A percentile compares a stretch with the other conserved stretches of the same genome.
These are phyloP conservation scores for Macadamia tetraphylla DNA, from an alignment of 164 flowering plant species.

Conservation along the genomic window DNA sequence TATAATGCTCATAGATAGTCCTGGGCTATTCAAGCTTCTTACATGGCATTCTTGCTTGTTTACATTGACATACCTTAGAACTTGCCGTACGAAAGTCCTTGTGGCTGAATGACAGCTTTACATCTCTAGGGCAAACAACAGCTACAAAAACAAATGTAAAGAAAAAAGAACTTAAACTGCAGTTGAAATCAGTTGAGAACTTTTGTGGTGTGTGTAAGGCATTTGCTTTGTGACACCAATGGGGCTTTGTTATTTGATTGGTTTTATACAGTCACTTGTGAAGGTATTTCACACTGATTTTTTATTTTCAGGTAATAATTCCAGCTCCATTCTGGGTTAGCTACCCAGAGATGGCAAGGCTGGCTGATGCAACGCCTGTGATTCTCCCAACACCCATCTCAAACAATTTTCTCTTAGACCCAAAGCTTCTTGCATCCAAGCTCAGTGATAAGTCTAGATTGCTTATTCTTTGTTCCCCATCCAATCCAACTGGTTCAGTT, in stretches of 20 bases:
- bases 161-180: background rate
- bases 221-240: too few species aligned
- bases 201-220: too few species aligned
- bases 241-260: background rate
- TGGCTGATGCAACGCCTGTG: constrained; percentile 93
- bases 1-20: too few species aligned
- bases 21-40: too few species aligned
- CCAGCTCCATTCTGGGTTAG: constrained; percentile 97
- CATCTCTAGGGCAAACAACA: background rate
- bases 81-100: too few species aligned
- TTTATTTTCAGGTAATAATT: constrained; percentile 64
- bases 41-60: too few species aligned
- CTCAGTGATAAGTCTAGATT: constrained; percentile 83
- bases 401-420: constrained; percentile 75
- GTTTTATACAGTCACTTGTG: background rate
- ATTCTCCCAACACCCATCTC: constrained; percentile 68
- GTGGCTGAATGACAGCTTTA: too few species aligned
- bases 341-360: constrained; percentile 93
- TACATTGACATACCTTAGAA: too few species aligned
- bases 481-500: constrained; percentile 97
- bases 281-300: background rate
- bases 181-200: too few species aligned
- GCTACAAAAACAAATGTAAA: background rate
- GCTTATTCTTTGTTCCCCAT: constrained; percentile 87
- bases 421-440: constrained; percentile 68